These are phyloP conservation scores for Penicillium hesseltinei DNA, from an alignment of 2,329 filamentous ascomycete genomes.

Conservation along the genomic window DNA sequence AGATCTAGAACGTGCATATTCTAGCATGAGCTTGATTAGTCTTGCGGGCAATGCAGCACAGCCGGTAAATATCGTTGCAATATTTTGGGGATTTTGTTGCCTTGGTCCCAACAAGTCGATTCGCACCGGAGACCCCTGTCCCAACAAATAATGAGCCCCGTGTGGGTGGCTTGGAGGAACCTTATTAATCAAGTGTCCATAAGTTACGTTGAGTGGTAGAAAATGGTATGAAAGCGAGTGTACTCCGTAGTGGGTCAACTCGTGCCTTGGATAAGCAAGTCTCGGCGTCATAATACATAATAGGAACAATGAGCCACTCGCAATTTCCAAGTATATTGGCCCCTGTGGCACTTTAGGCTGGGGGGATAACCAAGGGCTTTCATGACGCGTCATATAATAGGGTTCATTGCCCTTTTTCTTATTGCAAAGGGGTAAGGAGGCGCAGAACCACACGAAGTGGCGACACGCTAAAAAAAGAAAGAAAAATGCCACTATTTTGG, in stretches of 20 bases:
- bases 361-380: not conserved
- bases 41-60: slow-evolving; percentile 1
- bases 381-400: slow-evolving; percentile 1
- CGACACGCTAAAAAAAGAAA: not conserved
- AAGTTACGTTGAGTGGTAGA: not conserved
- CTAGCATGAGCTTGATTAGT: not conserved
- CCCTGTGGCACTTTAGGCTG: not conserved
- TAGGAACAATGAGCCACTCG: not conserved
- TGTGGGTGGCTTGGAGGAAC: not conserved
- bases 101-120: slow-evolving; percentile 5
- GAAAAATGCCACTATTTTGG: not conserved
- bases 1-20: slow-evolving; percentile 4
- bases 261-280: not conserved
- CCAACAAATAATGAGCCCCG: not conserved
- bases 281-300: not conserved
- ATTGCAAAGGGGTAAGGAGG: not conserved
- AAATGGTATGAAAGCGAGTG: not conserved
- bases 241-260: not conserved
- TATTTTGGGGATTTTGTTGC: slow-evolving; percentile 6
- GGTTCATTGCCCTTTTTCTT: not conserved
- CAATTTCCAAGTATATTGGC: not conserved
- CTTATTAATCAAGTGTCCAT: too few relatives aligned
- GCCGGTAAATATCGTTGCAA: slow-evolving; percentile 5
- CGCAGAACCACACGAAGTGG: not conserved
- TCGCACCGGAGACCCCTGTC: not conserved